A percentile compares a stretch with the other conserved stretches of the same genome.
Evolutionary conservation across 1,284 basidiomycete species (phyloP).

Genomic region (Athelia psychrophila): DNA sequence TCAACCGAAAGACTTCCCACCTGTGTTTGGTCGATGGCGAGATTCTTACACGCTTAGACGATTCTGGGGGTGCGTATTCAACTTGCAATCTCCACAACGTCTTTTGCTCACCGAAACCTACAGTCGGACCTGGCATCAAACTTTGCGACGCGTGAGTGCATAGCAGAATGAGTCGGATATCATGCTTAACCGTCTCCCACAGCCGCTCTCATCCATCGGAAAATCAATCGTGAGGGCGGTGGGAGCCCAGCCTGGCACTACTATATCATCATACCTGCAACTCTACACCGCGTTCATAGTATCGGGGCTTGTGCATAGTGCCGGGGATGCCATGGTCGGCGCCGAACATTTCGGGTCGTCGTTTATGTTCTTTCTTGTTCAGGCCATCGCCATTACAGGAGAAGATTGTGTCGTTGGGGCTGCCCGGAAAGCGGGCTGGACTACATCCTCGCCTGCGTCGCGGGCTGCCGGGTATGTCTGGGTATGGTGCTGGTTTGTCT

Average conservation of each 20-base stretch:
- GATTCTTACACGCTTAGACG: constrained; percentile 32
- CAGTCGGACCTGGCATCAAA: constrained; percentile 31
- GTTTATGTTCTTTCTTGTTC: constrained; percentile 15
- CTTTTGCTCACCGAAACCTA: no score
- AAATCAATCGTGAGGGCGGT: constrained; percentile 13
- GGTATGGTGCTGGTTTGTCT: not conserved
- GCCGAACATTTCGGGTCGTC: constrained; percentile 9
- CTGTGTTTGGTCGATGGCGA: constrained; percentile 26
- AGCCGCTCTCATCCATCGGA: constrained; percentile 19
- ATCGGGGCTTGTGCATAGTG: constrained; percentile 16
- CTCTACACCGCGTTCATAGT: constrained; percentile 14
- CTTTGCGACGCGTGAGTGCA: constrained; percentile 18
- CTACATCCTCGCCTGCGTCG: not conserved
- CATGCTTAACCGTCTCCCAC: not conserved
- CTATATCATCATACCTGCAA: constrained; percentile 9
- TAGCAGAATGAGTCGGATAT: not conserved
- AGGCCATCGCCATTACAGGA: constrained; percentile 13
- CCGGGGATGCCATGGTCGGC: constrained; percentile 15
- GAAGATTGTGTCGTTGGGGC: constrained; percentile 7
- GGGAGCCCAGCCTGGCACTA: constrained; percentile 10
- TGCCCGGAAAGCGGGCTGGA: not conserved
- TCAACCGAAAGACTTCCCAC: constrained; percentile 29
- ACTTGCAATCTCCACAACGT: not conserved
- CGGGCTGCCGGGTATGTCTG: not conserved
- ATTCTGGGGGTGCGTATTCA: constrained; percentile 35